Evolutionary conservation across 495 filamentous ascomycete species (phyloP).

Genomic region (Friedmanniomyces endolithicus): DNA sequence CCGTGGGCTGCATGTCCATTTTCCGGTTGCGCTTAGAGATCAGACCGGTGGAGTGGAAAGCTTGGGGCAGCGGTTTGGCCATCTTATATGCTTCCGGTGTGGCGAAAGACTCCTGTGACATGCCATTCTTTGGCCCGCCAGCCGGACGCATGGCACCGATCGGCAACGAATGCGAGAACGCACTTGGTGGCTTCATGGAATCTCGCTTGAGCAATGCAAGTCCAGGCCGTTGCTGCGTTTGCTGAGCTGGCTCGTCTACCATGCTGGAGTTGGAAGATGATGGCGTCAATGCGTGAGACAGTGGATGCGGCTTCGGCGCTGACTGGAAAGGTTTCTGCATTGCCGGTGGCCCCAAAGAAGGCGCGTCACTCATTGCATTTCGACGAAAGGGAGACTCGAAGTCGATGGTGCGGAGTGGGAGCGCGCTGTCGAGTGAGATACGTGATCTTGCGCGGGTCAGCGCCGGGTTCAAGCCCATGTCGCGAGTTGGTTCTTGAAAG

Average conservation of each 20-base stretch:
- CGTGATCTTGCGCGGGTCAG: constrained; percentile 41
- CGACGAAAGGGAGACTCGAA: constrained; percentile 38
- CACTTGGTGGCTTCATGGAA: constrained; percentile 41
- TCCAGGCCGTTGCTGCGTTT: constrained; percentile 45
- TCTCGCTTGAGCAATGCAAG: constrained; percentile 24
- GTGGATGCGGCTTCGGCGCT: constrained; percentile 58
- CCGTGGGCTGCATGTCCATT: constrained; percentile 39
- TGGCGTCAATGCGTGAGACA: constrained; percentile 71
- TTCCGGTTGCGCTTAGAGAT: constrained; percentile 70
- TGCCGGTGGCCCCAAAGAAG: constrained; percentile 11
- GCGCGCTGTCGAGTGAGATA: constrained; percentile 60
- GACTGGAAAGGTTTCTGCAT: constrained; percentile 25
- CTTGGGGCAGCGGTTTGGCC: constrained; percentile 69
- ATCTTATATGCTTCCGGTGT: constrained; percentile 77
- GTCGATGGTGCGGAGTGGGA: constrained; percentile 39
- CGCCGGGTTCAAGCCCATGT: constrained; percentile 8
- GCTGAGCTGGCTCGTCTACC: constrained; percentile 52
- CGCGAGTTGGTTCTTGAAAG: constrained; percentile 14
- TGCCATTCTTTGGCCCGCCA: constrained; percentile 13
- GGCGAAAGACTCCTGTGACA: constrained; percentile 46
- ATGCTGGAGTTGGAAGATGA: constrained; percentile 73
- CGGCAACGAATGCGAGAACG: constrained; percentile 73
- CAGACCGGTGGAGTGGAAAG: constrained; percentile 87
- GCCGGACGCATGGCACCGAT: constrained; percentile 41
- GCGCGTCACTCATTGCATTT: constrained; percentile 16